Conservation (phyloP, 805 yeast genomes). For the Saccharomycopsis oosterbeekiorum region DNA sequence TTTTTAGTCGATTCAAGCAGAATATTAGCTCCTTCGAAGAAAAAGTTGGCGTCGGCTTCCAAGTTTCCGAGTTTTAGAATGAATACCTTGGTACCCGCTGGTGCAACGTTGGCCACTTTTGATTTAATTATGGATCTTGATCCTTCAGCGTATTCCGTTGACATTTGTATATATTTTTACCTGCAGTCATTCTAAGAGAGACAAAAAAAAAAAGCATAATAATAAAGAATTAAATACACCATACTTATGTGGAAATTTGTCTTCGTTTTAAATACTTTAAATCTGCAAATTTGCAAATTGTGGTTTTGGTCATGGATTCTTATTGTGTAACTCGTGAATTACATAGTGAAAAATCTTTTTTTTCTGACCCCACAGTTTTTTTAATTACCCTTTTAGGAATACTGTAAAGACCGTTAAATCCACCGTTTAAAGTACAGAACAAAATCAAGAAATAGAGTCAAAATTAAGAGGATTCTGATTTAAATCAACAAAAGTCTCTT, state of each 20-base stretch:
- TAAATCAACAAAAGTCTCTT: background rate
- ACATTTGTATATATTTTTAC: background rate
- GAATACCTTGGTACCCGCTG: constrained; percentile 7
- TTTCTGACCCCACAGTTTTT: background rate
- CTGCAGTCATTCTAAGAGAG: background rate
- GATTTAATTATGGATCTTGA: constrained; percentile 1
- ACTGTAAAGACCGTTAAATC: background rate
- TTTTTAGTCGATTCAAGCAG: background rate
- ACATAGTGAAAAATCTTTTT: background rate
- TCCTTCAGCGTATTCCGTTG: constrained; percentile 4
- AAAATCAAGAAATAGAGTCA: background rate
- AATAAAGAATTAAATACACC: background rate
- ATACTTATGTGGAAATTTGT: background rate
- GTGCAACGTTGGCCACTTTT: constrained; percentile 2
- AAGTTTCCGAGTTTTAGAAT: constrained; percentile 9
- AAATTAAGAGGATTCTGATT: background rate
- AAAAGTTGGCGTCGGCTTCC: constrained; percentile 9
- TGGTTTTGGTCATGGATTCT: background rate
- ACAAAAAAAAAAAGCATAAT: background rate
- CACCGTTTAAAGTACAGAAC: background rate
- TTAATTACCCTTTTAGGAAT: background rate
- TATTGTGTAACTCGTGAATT: too few relatives aligned
- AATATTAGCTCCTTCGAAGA: constrained; percentile 6
- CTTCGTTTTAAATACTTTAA: background rate
- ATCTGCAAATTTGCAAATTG: background rate